Evolutionary conservation across 2,329 filamentous ascomycete species (phyloP).

Genomic region (Colletotrichum graminicola): DNA sequence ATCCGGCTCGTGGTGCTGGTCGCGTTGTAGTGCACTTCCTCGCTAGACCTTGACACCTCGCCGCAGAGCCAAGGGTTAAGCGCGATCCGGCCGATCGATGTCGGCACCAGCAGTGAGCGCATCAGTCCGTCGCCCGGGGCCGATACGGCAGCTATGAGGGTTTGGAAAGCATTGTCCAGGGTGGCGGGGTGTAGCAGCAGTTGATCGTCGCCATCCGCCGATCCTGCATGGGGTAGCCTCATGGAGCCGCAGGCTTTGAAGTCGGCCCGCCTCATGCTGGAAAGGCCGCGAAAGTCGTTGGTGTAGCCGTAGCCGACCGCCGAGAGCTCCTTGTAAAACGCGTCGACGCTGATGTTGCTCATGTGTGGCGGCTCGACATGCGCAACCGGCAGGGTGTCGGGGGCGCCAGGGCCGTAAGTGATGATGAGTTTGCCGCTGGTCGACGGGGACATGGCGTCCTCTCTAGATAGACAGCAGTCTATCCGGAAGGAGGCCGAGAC

Average conservation of each 20-base stretch:
- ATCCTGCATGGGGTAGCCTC: not conserved
- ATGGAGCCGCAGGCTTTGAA: not conserved
- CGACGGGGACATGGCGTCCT: not conserved
- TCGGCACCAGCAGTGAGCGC: not conserved
- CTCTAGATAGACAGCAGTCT: not conserved
- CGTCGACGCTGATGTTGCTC: not conserved
- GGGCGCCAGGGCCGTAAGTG: not conserved
- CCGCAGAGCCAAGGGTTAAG: not conserved
- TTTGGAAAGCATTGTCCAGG: not conserved
- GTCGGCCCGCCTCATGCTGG: not conserved
- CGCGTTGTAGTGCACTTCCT: not conserved
- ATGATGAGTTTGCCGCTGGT: not conserved
- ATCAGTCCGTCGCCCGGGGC: not conserved
- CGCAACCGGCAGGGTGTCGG: not conserved
- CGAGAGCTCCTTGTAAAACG: not conserved
- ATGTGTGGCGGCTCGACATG: not conserved
- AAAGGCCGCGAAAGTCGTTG: not conserved
- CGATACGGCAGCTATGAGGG: not conserved
- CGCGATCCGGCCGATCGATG: not conserved
- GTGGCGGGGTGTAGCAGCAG: not conserved
- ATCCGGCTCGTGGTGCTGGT: not conserved
- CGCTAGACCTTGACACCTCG: not conserved
- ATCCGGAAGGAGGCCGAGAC: not conserved
- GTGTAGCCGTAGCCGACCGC: not conserved
- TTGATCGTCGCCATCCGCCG: not conserved